Evolutionary conservation across 257 asterid genomes (phyloP).

Genomic region (Fraxinus cuspidata): DNA sequence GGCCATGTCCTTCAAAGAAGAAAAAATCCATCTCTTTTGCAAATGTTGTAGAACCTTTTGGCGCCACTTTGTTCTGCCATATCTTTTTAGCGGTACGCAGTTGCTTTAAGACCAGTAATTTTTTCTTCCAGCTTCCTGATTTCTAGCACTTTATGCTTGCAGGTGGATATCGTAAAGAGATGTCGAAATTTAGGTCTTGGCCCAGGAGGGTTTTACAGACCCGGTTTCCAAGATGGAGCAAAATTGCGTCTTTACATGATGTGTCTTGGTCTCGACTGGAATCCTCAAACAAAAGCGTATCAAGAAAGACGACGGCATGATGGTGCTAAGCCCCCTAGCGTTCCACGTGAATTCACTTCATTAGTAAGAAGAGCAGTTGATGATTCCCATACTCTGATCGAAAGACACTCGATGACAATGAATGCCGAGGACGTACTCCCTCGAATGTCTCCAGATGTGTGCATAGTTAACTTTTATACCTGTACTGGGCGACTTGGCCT

Average conservation of each 20-base stretch:
- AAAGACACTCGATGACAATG: conserved; percentile 15
- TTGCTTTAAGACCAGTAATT: not conserved
- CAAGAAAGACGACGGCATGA: conserved; percentile 45
- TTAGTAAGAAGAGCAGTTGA: conserved; percentile 38
- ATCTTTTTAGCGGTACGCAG: not conserved
- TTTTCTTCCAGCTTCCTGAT: not conserved
- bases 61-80: not conserved
- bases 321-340: conserved; percentile 39
- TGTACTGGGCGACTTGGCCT: conserved; percentile 63
- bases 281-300: conserved; percentile 56
- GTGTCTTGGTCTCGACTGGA: conserved; percentile 78
- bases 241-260: conserved; percentile 64
- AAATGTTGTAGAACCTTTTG: not conserved
- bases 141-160: conserved; percentile 17
- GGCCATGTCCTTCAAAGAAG: not conserved
- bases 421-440: conserved; percentile 49
- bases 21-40: not conserved
- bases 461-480: conserved; percentile 62
- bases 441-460: conserved; percentile 58
- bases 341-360: conserved; percentile 46
- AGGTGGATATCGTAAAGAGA: conserved; percentile 48
- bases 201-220: conserved; percentile 62
- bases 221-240: conserved; percentile 62
- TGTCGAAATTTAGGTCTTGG: conserved; percentile 62
- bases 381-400: conserved; percentile 44